Base-by-base conservation (phyloP, 768 basidiomycete species). In the Bullera alba region DNA sequence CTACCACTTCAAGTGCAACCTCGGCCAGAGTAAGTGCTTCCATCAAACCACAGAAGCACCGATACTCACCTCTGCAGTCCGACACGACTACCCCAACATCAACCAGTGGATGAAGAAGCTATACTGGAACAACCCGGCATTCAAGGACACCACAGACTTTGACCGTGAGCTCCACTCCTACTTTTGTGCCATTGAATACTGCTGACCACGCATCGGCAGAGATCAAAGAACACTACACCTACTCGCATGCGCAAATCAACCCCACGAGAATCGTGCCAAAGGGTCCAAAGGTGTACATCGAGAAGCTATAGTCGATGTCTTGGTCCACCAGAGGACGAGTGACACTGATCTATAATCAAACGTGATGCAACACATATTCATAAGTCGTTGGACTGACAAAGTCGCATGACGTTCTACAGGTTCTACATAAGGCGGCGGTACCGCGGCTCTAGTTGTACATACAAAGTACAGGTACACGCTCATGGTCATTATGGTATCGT, bases 1-100 rank as follows among this genome's bases (percentile, higher is more conserved):
- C 41, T 81, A 84, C 0, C 87, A 90, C 69, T 97, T 97, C 80
- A 96, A 96, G 60, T 92, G 89, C 75, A 91, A 93, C 76, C 69
- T 88, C 57, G 82, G 84, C 26, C 82, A 57, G 35, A 73, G 70
- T 72, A 45, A 54, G 67, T n/a, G n/a, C n/a, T 69, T 22, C 35
- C 21, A 7, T 2, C 19, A 30, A 17, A 19, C 21, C 19, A 30
- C 23, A 23, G 22, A 14, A n/a, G 10, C 8, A 25, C n/a, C 42
- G 15, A 43, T 25, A 26, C 28, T 36, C n/a, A 42, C 25, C 28
- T 17, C 19, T n/a, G 2, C 53, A 70, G 70, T 95, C 66, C 87
- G 92, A 21, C 76, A 82, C 63, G 86, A 86, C 5, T 97, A 91
- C 72, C 91, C 92, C 17, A 79, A 82, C 42, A 79, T 95, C 42